A percentile compares a stretch with the other conserved stretches of the same genome.
phyloP scores from a whole-genome alignment of 805 yeast genomes.

The Ogataea corticis region DNA sequence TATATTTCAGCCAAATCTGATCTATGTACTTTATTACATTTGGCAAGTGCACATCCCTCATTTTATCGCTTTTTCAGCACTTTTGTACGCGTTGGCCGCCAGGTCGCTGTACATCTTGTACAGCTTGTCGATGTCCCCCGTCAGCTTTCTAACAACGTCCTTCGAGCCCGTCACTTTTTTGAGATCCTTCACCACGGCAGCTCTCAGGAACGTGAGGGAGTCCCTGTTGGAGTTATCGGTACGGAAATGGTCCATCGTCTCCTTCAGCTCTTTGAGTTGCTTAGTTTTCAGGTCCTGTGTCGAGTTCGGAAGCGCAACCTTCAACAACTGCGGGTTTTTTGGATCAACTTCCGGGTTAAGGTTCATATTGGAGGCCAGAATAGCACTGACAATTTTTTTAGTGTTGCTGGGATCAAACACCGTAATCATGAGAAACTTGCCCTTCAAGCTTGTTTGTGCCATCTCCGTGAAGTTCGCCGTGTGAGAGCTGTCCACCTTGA shows the following conservation, averaged over 20 bases:
- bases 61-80: conserved; percentile 44
- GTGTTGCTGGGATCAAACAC: conserved; percentile 81
- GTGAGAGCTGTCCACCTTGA: conserved; percentile 50
- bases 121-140: conserved; percentile 64
- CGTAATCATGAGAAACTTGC: conserved; percentile 71
- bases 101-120: conserved; percentile 64
- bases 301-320: conserved; percentile 72
- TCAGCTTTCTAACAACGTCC: conserved; percentile 55
- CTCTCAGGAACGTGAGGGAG: conserved; percentile 60
- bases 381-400: conserved; percentile 67
- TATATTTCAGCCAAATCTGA: background rate
- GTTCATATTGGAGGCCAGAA: conserved; percentile 67
- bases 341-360: conserved; percentile 81
- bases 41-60: conserved; percentile 5
- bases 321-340: conserved; percentile 68
- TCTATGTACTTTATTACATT: background rate
- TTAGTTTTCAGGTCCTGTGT: conserved; percentile 62
- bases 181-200: conserved; percentile 54
- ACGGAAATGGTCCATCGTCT: conserved; percentile 62
- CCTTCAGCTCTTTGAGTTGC: conserved; percentile 63
- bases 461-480: conserved; percentile 53
- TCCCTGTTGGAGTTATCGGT: conserved; percentile 45
- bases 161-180: conserved; percentile 48
- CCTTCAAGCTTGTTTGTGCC: conserved; percentile 72
- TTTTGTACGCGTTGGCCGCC: conserved; percentile 55